Evolutionary conservation across 176 grass and related monocot genomes (phyloP).

Genomic region (Bromus sterilis): DNA sequence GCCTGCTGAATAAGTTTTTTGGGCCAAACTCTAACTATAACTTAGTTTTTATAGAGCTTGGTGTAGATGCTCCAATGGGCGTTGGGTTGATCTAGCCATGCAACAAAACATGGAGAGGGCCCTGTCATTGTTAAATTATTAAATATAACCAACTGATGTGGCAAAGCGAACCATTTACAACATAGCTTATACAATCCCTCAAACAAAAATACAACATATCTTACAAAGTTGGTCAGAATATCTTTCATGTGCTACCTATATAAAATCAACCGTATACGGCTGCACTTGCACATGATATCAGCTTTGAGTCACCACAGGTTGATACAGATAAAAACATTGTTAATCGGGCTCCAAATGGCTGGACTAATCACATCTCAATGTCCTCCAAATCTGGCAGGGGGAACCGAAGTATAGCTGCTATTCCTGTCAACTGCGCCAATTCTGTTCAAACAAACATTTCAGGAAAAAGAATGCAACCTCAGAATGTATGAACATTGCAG

Average conservation of each 20-base stretch:
- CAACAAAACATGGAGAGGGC: too few relatives aligned
- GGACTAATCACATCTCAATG: constrained; percentile 69
- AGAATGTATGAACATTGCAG: neutral
- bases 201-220: too few relatives aligned
- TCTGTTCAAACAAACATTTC: constrained; percentile 49
- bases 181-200: too few relatives aligned
- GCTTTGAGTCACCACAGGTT: constrained; percentile 1
- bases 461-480: neutral
- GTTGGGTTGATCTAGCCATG: too few relatives aligned
- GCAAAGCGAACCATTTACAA: too few relatives aligned
- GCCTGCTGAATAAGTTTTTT: too few relatives aligned
- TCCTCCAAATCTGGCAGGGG: constrained; percentile 85
- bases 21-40: too few relatives aligned
- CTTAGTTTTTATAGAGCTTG: too few relatives aligned
- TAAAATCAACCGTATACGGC: neutral
- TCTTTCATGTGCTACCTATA: constrained; percentile 6
- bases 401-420: constrained; percentile 87
- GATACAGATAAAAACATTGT: neutral
- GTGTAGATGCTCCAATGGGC: too few relatives aligned
- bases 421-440: constrained; percentile 70
- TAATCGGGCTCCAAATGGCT: neutral
- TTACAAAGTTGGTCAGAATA: too few relatives aligned
- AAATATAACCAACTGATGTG: too few relatives aligned
- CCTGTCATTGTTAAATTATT: too few relatives aligned
- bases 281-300: constrained; percentile 11